Conservation (phyloP, 495 filamentous ascomycete genomes). For the Lasiosphaeriaceae sp. region DNA sequence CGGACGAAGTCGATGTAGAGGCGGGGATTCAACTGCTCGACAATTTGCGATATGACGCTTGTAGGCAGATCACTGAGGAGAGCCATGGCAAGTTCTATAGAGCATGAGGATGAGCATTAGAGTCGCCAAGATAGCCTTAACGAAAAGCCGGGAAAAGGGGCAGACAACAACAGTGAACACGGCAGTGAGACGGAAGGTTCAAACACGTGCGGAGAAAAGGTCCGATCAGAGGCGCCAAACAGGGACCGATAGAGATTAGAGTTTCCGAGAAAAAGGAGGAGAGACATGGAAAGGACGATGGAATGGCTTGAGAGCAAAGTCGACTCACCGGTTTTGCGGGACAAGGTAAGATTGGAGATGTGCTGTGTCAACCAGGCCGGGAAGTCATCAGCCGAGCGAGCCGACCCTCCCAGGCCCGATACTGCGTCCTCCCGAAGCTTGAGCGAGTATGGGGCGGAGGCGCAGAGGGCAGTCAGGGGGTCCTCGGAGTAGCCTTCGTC, state of each 20-base stretch:
- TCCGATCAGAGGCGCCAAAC: no score
- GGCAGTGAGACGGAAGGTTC: no score
- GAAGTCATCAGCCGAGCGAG: slow-evolving; percentile 25
- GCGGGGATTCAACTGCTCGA: slow-evolving; percentile 66
- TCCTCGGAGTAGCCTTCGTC: slow-evolving; percentile 60
- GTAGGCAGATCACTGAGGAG: slow-evolving; percentile 72
- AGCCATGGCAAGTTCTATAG: slow-evolving; percentile 55
- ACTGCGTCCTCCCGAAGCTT: slow-evolving; percentile 24
- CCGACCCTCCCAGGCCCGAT: slow-evolving; percentile 11
- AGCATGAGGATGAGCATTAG: not conserved
- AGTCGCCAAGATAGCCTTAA: not conserved
- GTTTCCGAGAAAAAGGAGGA: no score
- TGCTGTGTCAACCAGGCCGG: slow-evolving; percentile 45
- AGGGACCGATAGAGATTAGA: no score
- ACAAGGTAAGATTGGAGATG: slow-evolving; percentile 40
- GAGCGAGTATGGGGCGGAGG: slow-evolving; percentile 19
- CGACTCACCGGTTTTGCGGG: slow-evolving; percentile 47
- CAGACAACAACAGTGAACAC: no score
- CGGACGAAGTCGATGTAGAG: slow-evolving; percentile 89
- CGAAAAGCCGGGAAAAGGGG: no score
- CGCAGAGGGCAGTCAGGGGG: slow-evolving; percentile 42
- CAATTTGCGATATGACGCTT: slow-evolving; percentile 69
- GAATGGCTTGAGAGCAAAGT: not conserved
- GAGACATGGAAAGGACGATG: not conserved
- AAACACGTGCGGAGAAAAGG: no score